Percentiles rank a stretch among this genome's conserved stretches.
These are phyloP conservation scores for Pythium periplocum DNA, from an alignment of 352 stramenopile genomes.

Conservation along the genomic window DNA sequence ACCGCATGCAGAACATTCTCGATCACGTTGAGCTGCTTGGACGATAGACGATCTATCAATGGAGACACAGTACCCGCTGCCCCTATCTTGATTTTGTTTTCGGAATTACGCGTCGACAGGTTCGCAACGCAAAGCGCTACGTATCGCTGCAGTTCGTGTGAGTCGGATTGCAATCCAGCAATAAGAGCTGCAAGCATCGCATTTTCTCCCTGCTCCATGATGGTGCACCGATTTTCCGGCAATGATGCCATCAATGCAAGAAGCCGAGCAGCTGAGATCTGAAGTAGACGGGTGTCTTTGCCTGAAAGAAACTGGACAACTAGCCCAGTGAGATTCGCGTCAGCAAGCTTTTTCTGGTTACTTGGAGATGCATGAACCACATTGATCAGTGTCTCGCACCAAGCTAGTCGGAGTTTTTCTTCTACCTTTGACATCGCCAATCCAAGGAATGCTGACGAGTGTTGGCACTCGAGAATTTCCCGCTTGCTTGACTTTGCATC, in stretches of 20 bases:
- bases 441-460: conserved; percentile 27
- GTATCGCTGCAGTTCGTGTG: conserved; percentile 55
- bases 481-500: conserved; percentile 43
- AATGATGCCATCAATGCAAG: conserved; percentile 41
- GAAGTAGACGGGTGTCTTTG: conserved; percentile 19
- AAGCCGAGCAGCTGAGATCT: conserved; percentile 27
- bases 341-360: conserved; percentile 43
- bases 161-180: conserved; percentile 37
- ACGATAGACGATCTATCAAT: conserved; percentile 59
- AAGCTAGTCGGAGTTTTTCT: conserved; percentile 31
- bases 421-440: conserved; percentile 21
- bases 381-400: conserved; percentile 44
- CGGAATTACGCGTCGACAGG: conserved; percentile 49
- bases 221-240: conserved; percentile 35
- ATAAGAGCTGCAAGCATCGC: conserved; percentile 30
- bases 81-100: conserved; percentile 59
- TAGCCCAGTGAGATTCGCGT: conserved; percentile 20
- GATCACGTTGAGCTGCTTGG: conserved; percentile 56
- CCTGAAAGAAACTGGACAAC: conserved; percentile 28
- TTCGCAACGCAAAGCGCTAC: conserved; percentile 49
- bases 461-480: conserved; percentile 51
- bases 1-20: conserved; percentile 67
- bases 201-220: conserved; percentile 40
- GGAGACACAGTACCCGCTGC: conserved; percentile 30
- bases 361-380: conserved; percentile 26